Base-by-base conservation (phyloP, 2,329 filamentous ascomycete genomes). In the Tympanopsis confertula region DNA sequence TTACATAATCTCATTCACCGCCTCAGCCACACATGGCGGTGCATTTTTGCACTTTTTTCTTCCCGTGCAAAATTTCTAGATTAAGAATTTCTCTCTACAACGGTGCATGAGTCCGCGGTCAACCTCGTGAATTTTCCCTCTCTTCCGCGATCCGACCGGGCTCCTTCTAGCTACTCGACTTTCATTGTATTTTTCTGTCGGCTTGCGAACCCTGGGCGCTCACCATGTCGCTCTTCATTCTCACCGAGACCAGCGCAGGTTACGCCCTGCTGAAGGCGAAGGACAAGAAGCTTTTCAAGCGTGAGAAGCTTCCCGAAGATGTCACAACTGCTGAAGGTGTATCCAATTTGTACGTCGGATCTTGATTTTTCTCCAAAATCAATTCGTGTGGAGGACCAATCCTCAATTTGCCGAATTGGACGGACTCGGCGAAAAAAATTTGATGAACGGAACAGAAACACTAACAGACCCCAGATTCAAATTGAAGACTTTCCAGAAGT, bases 221-320 rank as follows among this genome's bases (percentile, higher is more conserved):
- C 62, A 77, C 49, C 47, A 91, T 91, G 84, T 82, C 83, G 66
- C 78, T 91, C 59, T 93, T 94, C 65, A 84, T 95, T 66, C 79
- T 95, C 52, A 82, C 82, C 55, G 88, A 95, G 68, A 95, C 88
- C 61, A 86, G 85, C 64, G 88, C 88, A 61, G 74, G 73, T 61
- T 96, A 96, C 69, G 91, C 88, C 63, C 78, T 98, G 61, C 87
- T 98, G 70, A 96, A 98, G 74, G 84, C 89, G 52, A 86, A 88
- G 62, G 89, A 96, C 74, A 96, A 95, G 78, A 96, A 96, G 71
- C 75, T 96, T 42, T 71, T 98, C 47, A 91, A 94, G 63, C 80
- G 83, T 54, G 82, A 89, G 63, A 79, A 88, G 55, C 64, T 94
- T 45, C 72, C 75, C 38, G 71, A 77, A 45, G 79, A 91, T 58